Percentiles rank a stretch among this genome's conserved stretches.
Evolutionary conservation across 2,329 filamentous ascomycete genomes (phyloP).

Genomic region (Fusarium stilboides): DNA sequence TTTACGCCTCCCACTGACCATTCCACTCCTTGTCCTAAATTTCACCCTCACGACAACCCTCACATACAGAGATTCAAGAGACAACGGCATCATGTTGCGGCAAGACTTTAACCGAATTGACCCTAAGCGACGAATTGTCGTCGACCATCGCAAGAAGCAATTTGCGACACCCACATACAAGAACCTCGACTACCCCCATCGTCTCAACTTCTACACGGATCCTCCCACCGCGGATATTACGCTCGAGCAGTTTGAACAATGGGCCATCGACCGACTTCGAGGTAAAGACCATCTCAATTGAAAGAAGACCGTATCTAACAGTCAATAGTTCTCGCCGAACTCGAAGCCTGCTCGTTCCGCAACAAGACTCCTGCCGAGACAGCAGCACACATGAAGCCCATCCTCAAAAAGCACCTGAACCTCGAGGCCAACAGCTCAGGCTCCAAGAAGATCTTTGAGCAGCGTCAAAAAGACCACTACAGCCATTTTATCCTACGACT

Average conservation of each 20-base stretch:
- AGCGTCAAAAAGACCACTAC: slow-evolving; percentile 96
- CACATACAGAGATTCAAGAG: slow-evolving; percentile 14
- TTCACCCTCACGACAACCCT: slow-evolving; percentile 17
- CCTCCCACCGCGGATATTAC: slow-evolving; percentile 95
- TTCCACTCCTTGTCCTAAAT: slow-evolving; percentile 31
- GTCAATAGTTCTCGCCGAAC: slow-evolving; percentile 80
- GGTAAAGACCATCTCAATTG: slow-evolving; percentile 62
- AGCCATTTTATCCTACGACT: slow-evolving; percentile 96
- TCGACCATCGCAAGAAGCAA: slow-evolving; percentile 88
- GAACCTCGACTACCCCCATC: slow-evolving; percentile 83
- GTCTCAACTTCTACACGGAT: slow-evolving; percentile 91
- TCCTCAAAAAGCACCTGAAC: slow-evolving; percentile 89
- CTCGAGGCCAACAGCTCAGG: slow-evolving; percentile 81
- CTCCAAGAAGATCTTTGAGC: slow-evolving; percentile 71
- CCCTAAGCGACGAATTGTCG: slow-evolving; percentile 80
- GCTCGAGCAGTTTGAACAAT: slow-evolving; percentile 97
- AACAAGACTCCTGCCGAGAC: slow-evolving; percentile 91
- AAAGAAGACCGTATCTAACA: slow-evolving; percentile 18
- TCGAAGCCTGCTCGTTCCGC: slow-evolving; percentile 96
- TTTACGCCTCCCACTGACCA: slow-evolving; percentile 26
- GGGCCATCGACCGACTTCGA: slow-evolving; percentile 93
- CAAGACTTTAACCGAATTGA: slow-evolving; percentile 69
- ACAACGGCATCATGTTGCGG: slow-evolving; percentile 61
- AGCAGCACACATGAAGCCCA: slow-evolving; percentile 83
- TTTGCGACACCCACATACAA: slow-evolving; percentile 85